These are phyloP conservation scores for Septoria linicola DNA, from an alignment of 2,329 filamentous ascomycete genomes.

Conservation along the genomic window DNA sequence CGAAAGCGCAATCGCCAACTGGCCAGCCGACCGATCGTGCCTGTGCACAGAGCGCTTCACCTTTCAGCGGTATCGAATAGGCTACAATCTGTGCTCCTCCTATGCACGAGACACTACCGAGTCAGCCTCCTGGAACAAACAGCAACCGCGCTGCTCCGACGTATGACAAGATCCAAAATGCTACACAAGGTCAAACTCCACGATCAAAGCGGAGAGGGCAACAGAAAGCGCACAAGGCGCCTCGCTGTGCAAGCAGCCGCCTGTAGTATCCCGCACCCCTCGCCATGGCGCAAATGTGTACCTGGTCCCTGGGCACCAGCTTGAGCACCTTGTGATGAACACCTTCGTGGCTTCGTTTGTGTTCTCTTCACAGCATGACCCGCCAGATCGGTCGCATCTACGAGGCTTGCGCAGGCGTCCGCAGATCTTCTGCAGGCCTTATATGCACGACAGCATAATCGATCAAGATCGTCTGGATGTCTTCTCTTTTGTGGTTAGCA, in stretches of 20 bases:
- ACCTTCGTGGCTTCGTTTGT: not conserved
- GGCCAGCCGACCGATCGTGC: too few relatives aligned
- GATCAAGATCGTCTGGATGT: not conserved
- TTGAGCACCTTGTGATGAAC: not conserved
- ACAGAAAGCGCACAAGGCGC: conserved; percentile 7
- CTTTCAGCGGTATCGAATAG: too few relatives aligned
- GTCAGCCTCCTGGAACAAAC: not conserved
- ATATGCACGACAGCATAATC: conserved; percentile 11
- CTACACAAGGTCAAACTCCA: not conserved
- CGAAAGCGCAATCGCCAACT: too few relatives aligned
- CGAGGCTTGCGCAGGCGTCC: not conserved
- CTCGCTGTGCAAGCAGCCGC: conserved; percentile 11
- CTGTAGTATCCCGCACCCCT: not conserved
- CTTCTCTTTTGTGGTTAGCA: too few relatives aligned
- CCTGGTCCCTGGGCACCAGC: conserved; percentile 8
- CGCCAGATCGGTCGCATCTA: conserved; percentile 1
- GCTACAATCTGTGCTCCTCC: too few relatives aligned
- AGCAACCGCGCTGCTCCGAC: conserved; percentile 15
- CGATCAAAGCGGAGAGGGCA: not conserved
- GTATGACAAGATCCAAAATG: not conserved
- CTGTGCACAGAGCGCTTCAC: too few relatives aligned
- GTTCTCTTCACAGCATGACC: not conserved
- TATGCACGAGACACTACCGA: not conserved
- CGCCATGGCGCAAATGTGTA: conserved; percentile 6
- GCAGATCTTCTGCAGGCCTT: conserved; percentile 15